Evolutionary conservation across 352 stramenopile species (phyloP).

Genomic region (Phytophthora sojae): DNA sequence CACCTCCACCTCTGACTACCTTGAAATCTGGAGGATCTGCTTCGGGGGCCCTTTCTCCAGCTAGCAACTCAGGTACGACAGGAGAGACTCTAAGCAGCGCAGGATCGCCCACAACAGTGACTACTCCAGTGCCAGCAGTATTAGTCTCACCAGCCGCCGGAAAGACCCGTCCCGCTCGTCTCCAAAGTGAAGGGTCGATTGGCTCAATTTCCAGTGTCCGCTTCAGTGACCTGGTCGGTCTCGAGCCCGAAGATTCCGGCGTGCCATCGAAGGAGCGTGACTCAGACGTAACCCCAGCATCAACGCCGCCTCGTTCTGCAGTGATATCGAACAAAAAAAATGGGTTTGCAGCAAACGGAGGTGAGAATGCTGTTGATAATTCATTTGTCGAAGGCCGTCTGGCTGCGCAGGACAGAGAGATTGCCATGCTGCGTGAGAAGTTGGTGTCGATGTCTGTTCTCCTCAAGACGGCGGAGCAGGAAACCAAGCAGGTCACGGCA

Average conservation of each 20-base stretch:
- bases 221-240: conserved; percentile 44
- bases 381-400: conserved; percentile 71
- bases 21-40: conserved; percentile 17
- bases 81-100: conserved; percentile 27
- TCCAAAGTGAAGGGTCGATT: conserved; percentile 40
- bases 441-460: conserved; percentile 68
- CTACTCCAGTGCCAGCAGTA: conserved; percentile 8
- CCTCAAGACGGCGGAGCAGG: conserved; percentile 68
- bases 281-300: conserved; percentile 11
- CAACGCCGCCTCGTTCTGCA: conserved; percentile 20
- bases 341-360: conserved; percentile 16
- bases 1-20: conserved; percentile 4
- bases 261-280: conserved; percentile 9
- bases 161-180: conserved; percentile 24
- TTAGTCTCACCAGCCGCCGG: conserved; percentile 14
- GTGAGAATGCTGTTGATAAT: conserved; percentile 13
- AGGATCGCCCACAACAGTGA: conserved; percentile 24
- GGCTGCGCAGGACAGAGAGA: conserved; percentile 70
- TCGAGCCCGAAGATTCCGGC: conserved; percentile 35
- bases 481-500: conserved; percentile 62
- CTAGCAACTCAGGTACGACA: conserved; percentile 25
- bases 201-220: conserved; percentile 28
- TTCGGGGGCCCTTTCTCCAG: conserved; percentile 30
- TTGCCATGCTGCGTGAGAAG: conserved; percentile 78
- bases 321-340: conserved; percentile 17